Evolutionary conservation across 2,329 filamentous ascomycete species (phyloP), one percentile per base, ranked within the genome.

Genomic region (Penicillium aurantiogriseum): DNA sequence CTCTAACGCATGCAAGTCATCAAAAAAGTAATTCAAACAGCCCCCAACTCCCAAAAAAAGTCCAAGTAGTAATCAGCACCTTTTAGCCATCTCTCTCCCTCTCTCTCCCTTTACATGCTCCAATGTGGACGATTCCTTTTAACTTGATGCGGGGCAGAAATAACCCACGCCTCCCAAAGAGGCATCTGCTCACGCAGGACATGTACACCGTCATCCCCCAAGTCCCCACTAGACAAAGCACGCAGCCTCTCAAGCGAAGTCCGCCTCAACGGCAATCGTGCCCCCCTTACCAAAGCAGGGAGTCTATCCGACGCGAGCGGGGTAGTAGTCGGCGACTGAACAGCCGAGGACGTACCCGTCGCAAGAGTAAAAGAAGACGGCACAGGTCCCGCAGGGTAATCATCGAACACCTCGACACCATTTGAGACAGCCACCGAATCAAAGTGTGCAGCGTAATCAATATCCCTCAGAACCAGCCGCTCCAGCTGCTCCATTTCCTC

Each of bases 381-480:
- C 21, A 54, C 27, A n/a, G 57, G 53, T 13, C 31, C 38, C 11
- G 33, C 15, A 38, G 17, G 40, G 7, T 54, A 33, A 36, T 49
- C 39, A 42, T 67, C 57, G 23, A 62, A 64, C 3, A 65, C 55
- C 33, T 67, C 65, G 2, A 59, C 59, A 2, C 60, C 61, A 5
- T 52, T 59, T 3, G 64, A 58, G 36, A 59, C 64, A 25, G 63
- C 73, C 35, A 68, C 71, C 27, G 78, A 76, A 58, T 85, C 81
- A 57, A 83, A 84, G 51, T 82, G 76, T 36, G 74, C 76, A 3
- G 79, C 80, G 64, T 88, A 88, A 38, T 84, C 82, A 47, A 88
- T 84, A 6, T 83, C 75, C 36, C 83, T 77, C n/a, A 89, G 72
- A 63, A 84, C 85, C 31, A 88, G 79, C 79, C 84, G 87, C 45